Evolutionary conservation across 306 rosid genomes (phyloP), one percentile per base, ranked within the genome.

Genomic region (Elaeagnus macrophylla): DNA sequence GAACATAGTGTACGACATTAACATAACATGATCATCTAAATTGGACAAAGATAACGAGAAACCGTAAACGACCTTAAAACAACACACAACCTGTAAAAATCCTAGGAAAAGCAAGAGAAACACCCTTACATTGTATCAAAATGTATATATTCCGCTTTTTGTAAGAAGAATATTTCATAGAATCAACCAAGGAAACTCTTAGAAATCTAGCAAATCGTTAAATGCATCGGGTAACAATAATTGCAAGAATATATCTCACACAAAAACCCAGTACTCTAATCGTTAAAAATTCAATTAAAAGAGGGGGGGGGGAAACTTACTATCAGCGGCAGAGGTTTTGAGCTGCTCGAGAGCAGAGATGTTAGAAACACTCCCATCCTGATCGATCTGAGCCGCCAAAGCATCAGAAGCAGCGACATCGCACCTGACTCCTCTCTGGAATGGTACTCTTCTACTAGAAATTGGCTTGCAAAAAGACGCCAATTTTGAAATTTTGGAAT

Each of bases 321-420:
- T 82, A 72, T 84, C 96, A 69, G 78, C 82, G 10, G 89, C 87
- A 62, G 93, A 86, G 63, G 95, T 67, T 72, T 91, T 91, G 66
- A 87, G 96, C 72, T 69, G 99, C 68, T 87, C 87, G 46, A 91
- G 99, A 69, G 96, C 79, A 15, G 99, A 87, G 59, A 84, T 36
- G 51, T 63, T 62, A 46, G 51, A 69, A 46, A 46, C 32, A 25
- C 4, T 54, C 46, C 45, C 72, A 10, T 12, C 52, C 55, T 41
- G 71, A 56, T 56, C 67, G 12, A 46, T 47, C 72, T 69, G 77
- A 49, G 71, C 39, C 17, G 66, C 7, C 7, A 52, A 67, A 46
- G 79, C 83, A 47, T 82, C 71, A 70, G 68, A 72, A 72, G 67
- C 61, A 37, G 74, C 62, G 61, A 73, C 79, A 40, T 80, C 89